Conservation (phyloP, 2,329 filamentous ascomycete genomes). For the Paecilomyces variotii region DNA sequence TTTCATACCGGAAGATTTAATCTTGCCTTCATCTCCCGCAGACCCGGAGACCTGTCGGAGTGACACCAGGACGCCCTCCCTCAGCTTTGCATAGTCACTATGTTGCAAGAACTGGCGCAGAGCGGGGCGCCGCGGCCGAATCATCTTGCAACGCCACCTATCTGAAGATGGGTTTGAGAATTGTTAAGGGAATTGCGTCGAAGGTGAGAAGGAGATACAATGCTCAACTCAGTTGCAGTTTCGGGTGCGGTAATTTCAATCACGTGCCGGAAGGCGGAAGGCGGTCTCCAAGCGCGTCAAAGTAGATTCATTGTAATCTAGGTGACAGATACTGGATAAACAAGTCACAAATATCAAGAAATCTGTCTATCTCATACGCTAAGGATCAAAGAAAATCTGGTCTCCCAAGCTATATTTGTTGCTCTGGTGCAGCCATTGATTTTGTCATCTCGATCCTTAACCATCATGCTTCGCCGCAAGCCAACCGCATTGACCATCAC, state of each 20-base stretch:
- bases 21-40: conserved; percentile 9
- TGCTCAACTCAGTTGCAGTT: neutral
- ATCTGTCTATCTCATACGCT: neutral
- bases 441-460: neutral
- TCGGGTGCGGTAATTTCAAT: neutral
- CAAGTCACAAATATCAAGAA: neutral
- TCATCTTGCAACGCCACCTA: conserved; percentile 12
- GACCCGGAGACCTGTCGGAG: conserved; percentile 21
- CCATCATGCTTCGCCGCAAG: conserved; percentile 42
- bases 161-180: conserved; percentile 2
- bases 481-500: conserved; percentile 45
- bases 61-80: conserved; percentile 8
- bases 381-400: no score
- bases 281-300: neutral
- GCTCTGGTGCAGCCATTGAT: neutral
- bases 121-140: conserved; percentile 13
- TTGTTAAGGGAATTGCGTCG: conserved; percentile 4
- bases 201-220: neutral
- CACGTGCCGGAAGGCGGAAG: neutral
- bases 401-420: no score
- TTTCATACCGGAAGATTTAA: conserved; percentile 17
- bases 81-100: conserved; percentile 8
- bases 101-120: conserved; percentile 12
- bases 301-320: neutral
- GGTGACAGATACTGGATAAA: no score